Conservation (phyloP, 208 protist genomes). For the Leishmania amazonensis region DNA sequence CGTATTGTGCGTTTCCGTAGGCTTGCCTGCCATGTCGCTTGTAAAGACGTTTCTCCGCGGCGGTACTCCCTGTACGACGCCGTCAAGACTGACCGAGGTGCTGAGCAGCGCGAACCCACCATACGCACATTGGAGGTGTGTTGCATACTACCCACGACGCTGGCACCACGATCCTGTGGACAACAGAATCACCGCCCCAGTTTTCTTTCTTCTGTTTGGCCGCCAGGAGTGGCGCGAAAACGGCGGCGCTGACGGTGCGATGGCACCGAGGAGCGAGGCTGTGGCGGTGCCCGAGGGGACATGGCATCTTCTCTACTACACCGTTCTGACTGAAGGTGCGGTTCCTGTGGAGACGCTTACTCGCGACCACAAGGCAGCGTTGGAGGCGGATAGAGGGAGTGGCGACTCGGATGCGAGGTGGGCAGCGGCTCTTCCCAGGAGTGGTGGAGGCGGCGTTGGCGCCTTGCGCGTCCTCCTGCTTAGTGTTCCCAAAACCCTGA, state of each 20-base stretch:
- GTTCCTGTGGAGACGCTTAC: constrained; percentile 10
- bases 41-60: constrained; percentile 47
- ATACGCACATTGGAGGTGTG: constrained; percentile 49
- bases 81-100: constrained; percentile 26
- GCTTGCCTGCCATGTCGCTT: constrained; percentile 42
- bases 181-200: constrained; percentile 49
- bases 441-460: constrained; percentile 21
- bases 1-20: constrained; percentile 1
- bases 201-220: constrained; percentile 53
- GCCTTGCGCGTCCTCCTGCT: constrained; percentile 18
- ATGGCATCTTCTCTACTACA: constrained; percentile 42
- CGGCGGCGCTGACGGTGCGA: not conserved
- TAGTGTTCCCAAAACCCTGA: constrained; percentile 10
- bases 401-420: not conserved
- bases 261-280: not conserved
- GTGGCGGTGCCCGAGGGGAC: not conserved
- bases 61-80: constrained; percentile 38
- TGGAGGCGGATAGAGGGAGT: not conserved
- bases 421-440: constrained; percentile 5
- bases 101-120: constrained; percentile 19
- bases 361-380: not conserved
- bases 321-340: constrained; percentile 24
- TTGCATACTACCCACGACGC: constrained; percentile 48
- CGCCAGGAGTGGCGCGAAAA: not conserved
- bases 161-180: constrained; percentile 50